Base-by-base conservation (phyloP, 352 stramenopile genomes). In the Pythium angustatum region DNA sequence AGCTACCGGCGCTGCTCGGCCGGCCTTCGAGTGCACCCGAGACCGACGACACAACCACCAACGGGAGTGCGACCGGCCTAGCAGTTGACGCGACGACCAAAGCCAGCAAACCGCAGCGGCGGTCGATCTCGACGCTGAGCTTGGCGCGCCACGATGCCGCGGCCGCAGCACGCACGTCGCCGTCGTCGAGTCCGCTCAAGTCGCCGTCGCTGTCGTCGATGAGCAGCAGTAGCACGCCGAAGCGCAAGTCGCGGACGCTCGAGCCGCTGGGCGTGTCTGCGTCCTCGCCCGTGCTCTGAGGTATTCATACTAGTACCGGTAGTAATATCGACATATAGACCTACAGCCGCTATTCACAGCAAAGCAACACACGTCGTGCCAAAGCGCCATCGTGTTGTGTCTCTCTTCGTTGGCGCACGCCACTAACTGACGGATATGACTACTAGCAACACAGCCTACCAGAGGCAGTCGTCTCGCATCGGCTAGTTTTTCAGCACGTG, bases 211-310 rank as follows among this genome's bases (percentile, higher is more conserved):
- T 48, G 30, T 17, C 41, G 27, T 40, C 34, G 11, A 11, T 48
- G 24, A 19, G 7, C 21, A 43, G 58, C 38, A 19, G 7, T n/a
- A 43, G 58, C 38, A 79, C 66, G 15, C 64, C 72, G 10, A 90
- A 90, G 68, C 74, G 81, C 15, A 70, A 77, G 55, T 90, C 78
- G 12, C 76, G 77, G 19, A 73, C 69, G 2, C 68, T 90, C 14
- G 79, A 88, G 64, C 81, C 81, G 11, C 58, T 73, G 19, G 31
- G 52, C 17, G 12, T 24, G 26, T 69, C 66, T 12, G 34, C 49
- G 8, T 59, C 59, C 17, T 41, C 56, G 2, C 24, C 43, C 14
- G 9, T 30, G 24, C 30, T 56, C 15, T 56, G 19, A 47, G 40
- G 19, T 27, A 21, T 15, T 14, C 11, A 21, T 5, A 43, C n/a